Evolutionary conservation across 2,329 filamentous ascomycete species (phyloP), one percentile per base, ranked within the genome.

Genomic region (Teratosphaeria gauchensis): DNA sequence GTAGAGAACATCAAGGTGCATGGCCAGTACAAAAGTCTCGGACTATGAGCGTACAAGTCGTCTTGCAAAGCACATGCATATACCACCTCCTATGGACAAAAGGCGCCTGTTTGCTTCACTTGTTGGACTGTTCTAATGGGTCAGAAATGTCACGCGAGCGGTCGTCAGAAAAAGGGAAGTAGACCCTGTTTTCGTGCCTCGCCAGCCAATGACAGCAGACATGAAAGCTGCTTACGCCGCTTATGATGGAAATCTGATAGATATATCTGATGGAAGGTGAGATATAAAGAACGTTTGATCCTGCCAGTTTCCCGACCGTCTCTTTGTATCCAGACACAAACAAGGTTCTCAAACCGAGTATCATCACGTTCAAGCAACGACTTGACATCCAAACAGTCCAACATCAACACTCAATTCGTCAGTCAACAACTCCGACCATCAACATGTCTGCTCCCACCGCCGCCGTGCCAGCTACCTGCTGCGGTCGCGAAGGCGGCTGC

Each of bases 401-500:
- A 32, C 38, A 30, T 46, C 51, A 46, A 35, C 55, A 56, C 4
- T 28, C 52, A 58, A 14, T 16, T 16, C 2, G 9, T 51, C 24
- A 35, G 11, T 51, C 57, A 55, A 16, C 52, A 58, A 33, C 28
- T 42, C 21, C 57, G 54, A 30, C 59, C 16, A 52, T 33, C 57
- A 57, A 32, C 55, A 78, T 78, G 76, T 72, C 74, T 65, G 65
- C 67, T 53, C 65, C 72, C 35, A 68, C 66, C 56, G 62, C 71
- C 57, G 71, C 77, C 59, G 71, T 78, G 65, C 80, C 80, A 58
- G 68, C 72, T 53, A 81, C 79, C 66, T 86, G 83, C 81, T 86
- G 83, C 74, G 80, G 80, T 73, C 80, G 80, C 66, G 77, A 68
- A 19, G 68, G 80, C 66, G 76, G 77, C 63, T 77, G 76, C 66